phyloP scores from a whole-genome alignment of 2,329 filamentous ascomycete genomes.

The Cladosporium oxysporum region DNA sequence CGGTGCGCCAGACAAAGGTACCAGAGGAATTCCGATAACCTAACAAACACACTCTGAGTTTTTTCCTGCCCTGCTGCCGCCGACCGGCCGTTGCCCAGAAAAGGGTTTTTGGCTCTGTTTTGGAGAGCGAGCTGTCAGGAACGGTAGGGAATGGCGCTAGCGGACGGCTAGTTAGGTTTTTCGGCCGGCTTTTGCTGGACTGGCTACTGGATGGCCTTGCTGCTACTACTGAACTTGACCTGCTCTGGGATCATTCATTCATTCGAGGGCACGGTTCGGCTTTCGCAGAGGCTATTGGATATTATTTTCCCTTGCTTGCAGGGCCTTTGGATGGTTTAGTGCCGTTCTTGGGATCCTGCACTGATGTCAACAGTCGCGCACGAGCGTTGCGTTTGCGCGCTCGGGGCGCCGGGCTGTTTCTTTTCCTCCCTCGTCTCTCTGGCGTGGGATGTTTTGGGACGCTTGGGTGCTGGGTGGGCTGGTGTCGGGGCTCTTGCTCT shows the following conservation, averaged over 20 bases:
- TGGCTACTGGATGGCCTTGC: too few species aligned
- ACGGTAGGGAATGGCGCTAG: not conserved
- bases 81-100: conserved; percentile 11
- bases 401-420: not conserved
- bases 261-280: not conserved
- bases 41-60: too few species aligned
- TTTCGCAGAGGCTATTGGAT: not conserved
- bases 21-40: not conserved
- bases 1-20: not conserved
- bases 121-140: not conserved
- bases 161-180: not conserved
- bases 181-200: not conserved
- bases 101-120: not conserved
- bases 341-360: not conserved
- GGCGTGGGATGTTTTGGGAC: not conserved
- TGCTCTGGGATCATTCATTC: not conserved
- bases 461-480: not conserved
- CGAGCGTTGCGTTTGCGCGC: conserved; percentile 5
- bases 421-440: not conserved
- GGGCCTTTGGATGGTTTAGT: not conserved
- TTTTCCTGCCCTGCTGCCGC: not conserved
- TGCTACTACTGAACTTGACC: not conserved
- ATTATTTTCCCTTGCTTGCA: not conserved
- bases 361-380: conserved; percentile 14
- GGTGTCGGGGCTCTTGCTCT: not conserved